Evolutionary conservation across 202 grass and related monocot species (phyloP).

Genomic region (Alloteropsis angusta): DNA sequence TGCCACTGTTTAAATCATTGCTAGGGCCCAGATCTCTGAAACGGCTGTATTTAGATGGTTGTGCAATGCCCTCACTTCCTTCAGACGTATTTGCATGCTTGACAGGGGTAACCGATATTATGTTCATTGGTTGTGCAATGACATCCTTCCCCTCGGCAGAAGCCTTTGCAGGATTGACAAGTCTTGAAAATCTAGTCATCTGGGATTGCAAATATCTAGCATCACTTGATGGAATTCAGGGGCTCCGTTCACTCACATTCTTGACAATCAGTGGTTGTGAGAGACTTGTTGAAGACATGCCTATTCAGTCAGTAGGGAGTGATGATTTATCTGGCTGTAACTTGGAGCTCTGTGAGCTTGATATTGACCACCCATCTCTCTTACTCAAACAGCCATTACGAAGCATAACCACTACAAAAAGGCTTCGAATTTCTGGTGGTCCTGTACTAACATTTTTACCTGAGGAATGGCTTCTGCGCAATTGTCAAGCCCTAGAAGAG

Average conservation of each 20-base stretch:
- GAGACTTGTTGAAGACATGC: neutral
- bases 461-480: slow-evolving; percentile 5
- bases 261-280: neutral
- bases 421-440: neutral
- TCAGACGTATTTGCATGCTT: neutral
- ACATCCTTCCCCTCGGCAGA: neutral
- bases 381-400: slow-evolving; percentile 16
- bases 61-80: neutral
- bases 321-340: neutral
- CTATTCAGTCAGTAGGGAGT: neutral
- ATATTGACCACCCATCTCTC: slow-evolving; percentile 8
- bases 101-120: neutral
- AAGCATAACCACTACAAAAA: neutral
- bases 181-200: neutral
- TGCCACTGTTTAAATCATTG: neutral
- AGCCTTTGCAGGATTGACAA: neutral
- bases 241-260: neutral
- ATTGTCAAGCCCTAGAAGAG: neutral
- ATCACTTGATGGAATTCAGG: slow-evolving; percentile 10
- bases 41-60: neutral
- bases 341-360: neutral
- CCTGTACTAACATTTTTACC: slow-evolving; percentile 1
- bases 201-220: slow-evolving; percentile 2
- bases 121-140: neutral
- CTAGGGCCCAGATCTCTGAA: neutral